Conservation (phyloP, 305 asterid species). For the Fraxinus dipetala region DNA sequence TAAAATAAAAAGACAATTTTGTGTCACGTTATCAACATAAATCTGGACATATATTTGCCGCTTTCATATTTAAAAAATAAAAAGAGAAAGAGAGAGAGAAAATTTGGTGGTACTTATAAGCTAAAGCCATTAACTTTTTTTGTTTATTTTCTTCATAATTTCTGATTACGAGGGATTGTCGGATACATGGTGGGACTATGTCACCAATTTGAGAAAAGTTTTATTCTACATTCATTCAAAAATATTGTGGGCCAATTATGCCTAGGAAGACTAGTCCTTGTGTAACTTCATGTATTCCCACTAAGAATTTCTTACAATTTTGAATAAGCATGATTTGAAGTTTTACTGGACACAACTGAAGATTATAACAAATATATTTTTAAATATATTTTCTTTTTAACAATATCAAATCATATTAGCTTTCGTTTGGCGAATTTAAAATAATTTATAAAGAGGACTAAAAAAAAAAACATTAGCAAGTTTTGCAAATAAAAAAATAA, state of each 20-base stretch:
- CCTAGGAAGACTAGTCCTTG: slow-evolving; percentile 27
- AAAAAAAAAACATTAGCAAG: neutral
- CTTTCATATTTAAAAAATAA: no score
- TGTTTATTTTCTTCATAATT: slow-evolving; percentile 29
- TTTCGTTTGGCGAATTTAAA: no score
- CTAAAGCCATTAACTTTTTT: slow-evolving; percentile 27
- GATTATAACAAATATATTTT: no score
- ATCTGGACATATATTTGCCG: neutral
- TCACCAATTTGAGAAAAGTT: slow-evolving; percentile 22
- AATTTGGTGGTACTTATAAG: neutral
- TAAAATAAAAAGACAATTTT: no score
- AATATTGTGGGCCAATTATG: slow-evolving; percentile 32
- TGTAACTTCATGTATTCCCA: neutral
- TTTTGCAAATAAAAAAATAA: neutral
- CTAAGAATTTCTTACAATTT: neutral
- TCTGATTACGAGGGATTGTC: neutral
- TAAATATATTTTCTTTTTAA: neutral
- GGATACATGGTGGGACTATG: slow-evolving; percentile 32
- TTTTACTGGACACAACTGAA: no score
- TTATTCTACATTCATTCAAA: slow-evolving; percentile 2
- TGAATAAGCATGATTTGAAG: neutral
- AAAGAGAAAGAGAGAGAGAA: neutral
- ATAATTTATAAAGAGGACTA: no score
- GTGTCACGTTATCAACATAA: neutral
- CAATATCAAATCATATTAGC: neutral